Evolutionary conservation across 352 stramenopile species (phyloP).

Genomic region (Thraustochytrium sp.): DNA sequence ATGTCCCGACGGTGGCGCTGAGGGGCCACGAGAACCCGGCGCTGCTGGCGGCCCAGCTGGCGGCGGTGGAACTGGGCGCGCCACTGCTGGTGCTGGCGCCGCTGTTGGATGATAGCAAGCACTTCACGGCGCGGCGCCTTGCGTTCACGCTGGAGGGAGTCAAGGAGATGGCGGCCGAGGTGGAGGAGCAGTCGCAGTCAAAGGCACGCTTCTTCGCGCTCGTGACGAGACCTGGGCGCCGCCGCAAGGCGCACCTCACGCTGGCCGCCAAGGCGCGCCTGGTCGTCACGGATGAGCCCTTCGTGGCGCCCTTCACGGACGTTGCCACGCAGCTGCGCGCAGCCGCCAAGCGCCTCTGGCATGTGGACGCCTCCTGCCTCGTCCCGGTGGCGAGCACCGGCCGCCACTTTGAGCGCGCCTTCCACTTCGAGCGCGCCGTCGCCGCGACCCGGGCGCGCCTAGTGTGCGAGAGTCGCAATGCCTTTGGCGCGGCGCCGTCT

Average conservation of each 20-base stretch:
- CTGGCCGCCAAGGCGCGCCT: constrained; percentile 1
- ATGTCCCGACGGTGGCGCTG: not conserved
- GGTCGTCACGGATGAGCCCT: not conserved
- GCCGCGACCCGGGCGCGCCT: not conserved
- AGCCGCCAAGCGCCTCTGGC: not conserved
- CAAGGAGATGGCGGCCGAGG: not conserved
- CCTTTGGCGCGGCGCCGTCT: not conserved
- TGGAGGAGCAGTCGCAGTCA: not conserved
- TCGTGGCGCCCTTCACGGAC: not conserved
- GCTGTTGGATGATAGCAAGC: not conserved
- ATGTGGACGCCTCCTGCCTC: not conserved
- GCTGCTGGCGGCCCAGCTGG: not conserved
- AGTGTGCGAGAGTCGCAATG: not conserved
- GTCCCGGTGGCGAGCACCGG: not conserved
- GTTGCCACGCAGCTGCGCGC: not conserved
- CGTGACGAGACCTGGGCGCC: not conserved
- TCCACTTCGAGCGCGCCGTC: not conserved
- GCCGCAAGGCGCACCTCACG: not conserved
- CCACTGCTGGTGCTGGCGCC: not conserved
- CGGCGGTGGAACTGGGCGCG: not conserved
- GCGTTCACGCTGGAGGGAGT: not conserved
- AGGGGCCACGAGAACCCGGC: not conserved
- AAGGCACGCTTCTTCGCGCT: not conserved
- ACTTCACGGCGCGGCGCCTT: not conserved
- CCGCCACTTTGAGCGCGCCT: not conserved